phyloP scores from a whole-genome alignment of 805 yeast species.

The Starmerella bombi region DNA sequence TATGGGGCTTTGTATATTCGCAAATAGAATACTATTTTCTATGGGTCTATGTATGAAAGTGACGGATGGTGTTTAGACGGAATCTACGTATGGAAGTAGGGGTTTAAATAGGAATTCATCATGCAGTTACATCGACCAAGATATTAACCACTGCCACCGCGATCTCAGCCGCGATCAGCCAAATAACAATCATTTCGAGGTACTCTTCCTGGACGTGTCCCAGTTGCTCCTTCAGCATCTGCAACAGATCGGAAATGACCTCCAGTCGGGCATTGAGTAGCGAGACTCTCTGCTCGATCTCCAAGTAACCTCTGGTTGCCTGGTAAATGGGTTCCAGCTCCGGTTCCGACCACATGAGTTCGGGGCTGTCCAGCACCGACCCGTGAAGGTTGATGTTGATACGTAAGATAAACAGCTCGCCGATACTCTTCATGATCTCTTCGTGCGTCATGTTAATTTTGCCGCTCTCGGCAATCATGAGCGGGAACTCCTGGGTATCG shows the following conservation, averaged over 20 bases:
- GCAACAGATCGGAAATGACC: conserved; percentile 82
- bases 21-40: no score
- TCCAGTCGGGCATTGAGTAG: conserved; percentile 82
- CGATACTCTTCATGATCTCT: conserved; percentile 94
- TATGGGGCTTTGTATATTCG: no score
- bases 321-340: conserved; percentile 95
- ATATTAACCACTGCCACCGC: conserved; percentile 77
- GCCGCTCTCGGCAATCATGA: conserved; percentile 87
- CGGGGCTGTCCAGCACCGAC: conserved; percentile 83
- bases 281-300: conserved; percentile 86
- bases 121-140: conserved; percentile 28
- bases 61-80: no score
- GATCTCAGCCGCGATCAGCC: conserved; percentile 84
- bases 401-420: conserved; percentile 75
- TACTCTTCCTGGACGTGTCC: conserved; percentile 89
- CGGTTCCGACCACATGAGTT: conserved; percentile 98
- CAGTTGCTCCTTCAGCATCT: conserved; percentile 92
- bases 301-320: conserved; percentile 90
- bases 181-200: conserved; percentile 78
- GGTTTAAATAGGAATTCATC: no score
- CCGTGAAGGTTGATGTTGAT: conserved; percentile 35
- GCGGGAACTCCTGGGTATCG: conserved; percentile 94
- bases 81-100: no score
- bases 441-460: conserved; percentile 88
- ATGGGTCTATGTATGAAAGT: no score